Evolutionary conservation across 192 early-diverging fungal genomes (phyloP), one percentile per base, ranked within the genome.

Genomic region (Coemansia sp.): DNA sequence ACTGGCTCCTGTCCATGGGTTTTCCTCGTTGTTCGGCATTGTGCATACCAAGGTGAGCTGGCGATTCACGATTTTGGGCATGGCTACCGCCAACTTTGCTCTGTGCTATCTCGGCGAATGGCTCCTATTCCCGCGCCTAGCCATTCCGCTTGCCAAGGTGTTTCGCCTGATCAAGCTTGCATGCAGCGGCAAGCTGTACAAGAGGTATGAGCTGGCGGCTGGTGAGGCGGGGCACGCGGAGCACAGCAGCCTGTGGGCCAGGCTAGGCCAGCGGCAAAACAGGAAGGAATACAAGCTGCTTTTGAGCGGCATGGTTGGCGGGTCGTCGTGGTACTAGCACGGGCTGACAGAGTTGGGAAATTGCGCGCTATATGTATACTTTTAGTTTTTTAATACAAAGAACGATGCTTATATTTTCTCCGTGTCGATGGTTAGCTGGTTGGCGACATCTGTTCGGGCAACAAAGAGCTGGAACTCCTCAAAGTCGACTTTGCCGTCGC

Each of bases 401-500:
- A 55, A 14, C 9, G 53, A 8, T 59, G 21, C 48, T 34, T 62
- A 82, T 11, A 82, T 76, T 58, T 76, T 76, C 42, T 76, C 74
- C 0, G 70, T 73, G 60, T 94, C 94, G 47, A 99, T 86, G 0
- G 95, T 96, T 88, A 99, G 93, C 69, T 95, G 92, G 75, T 92
- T 91, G 36, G 95, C 95, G 23, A 99, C 89, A 78, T 98, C 93
- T 0, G 96, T 98, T 50, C 88, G 89, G 36, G 97, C 94, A n/a
- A 99, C 94, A 83, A 95, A 92, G 57, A 89, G 85, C 68, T 86
- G 85, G 75, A 98, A 99, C 84, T 99, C 98, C 7, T 94, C 92
- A 85, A 98, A 99, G 18, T 90, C 92, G 47, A 99, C 93, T 68
- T 93, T 93, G 50, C 96, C 96, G 67, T 99, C 97, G 67, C 85